phyloP scores from a whole-genome alignment of 306 rosid species.

The Hippophae gyantsensis region DNA sequence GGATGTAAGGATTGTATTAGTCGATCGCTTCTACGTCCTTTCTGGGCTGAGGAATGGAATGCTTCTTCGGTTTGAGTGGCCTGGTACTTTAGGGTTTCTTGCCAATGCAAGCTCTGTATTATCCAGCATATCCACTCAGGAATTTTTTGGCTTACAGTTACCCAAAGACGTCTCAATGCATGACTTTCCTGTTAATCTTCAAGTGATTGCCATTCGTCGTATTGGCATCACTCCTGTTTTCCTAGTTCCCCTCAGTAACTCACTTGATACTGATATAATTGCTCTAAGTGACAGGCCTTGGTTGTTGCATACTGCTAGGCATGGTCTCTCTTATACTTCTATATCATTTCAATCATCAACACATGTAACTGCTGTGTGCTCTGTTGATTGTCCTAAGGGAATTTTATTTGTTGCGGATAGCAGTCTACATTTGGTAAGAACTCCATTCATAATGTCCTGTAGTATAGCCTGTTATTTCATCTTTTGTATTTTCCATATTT shows the following conservation, averaged over 20 bases:
- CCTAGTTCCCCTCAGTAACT: slow-evolving; percentile 75
- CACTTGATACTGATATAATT: slow-evolving; percentile 79
- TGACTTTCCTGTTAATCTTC: slow-evolving; percentile 43
- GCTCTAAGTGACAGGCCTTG: slow-evolving; percentile 90
- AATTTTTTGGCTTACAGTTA: slow-evolving; percentile 19
- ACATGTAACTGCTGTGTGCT: slow-evolving; percentile 83
- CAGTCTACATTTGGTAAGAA: slow-evolving; percentile 83
- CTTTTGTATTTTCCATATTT: not conserved
- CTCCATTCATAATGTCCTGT: slow-evolving; percentile 9
- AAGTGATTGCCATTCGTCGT: slow-evolving; percentile 79
- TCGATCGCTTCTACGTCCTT: slow-evolving; percentile 66
- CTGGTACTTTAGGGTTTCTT: slow-evolving; percentile 27
- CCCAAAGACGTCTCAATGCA: slow-evolving; percentile 28
- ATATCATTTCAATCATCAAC: slow-evolving; percentile 88
- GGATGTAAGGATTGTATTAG: slow-evolving; percentile 81
- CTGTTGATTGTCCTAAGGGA: slow-evolving; percentile 86
- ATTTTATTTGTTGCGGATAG: slow-evolving; percentile 77
- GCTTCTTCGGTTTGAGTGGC: slow-evolving; percentile 95
- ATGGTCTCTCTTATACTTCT: slow-evolving; percentile 87
- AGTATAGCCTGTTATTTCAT: not conserved
- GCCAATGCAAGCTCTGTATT: slow-evolving; percentile 31
- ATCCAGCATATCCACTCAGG: slow-evolving; percentile 35
- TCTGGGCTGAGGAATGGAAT: slow-evolving; percentile 92
- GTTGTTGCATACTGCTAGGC: slow-evolving; percentile 92
- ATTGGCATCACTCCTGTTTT: slow-evolving; percentile 96